A percentile compares a stretch with the other conserved stretches of the same genome.
These are phyloP conservation scores for Dillenia suffruticosa DNA, from an alignment of 164 flowering plant genomes.

Conservation along the genomic window DNA sequence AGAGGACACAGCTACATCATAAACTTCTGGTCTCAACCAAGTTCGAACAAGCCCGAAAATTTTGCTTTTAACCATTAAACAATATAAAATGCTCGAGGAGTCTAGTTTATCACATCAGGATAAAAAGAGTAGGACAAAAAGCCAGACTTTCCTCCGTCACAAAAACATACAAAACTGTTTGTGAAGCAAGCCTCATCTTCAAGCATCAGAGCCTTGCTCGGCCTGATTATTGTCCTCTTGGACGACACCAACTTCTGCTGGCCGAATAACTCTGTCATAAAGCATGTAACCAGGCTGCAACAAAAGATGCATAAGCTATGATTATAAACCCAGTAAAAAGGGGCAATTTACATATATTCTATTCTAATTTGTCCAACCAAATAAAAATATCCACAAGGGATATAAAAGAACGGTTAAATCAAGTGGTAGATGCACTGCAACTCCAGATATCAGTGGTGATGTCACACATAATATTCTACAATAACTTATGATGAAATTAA, in stretches of 20 bases:
- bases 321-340: not conserved
- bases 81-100: too few relatives aligned
- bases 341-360: not conserved
- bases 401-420: not conserved
- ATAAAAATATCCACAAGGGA: not conserved
- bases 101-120: too few relatives aligned
- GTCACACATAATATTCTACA: not conserved
- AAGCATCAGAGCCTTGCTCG: conserved; percentile 18
- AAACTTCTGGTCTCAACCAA: too few relatives aligned
- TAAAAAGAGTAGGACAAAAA: not conserved
- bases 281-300: conserved; percentile 78
- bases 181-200: conserved; percentile 4
- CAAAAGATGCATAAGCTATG: not conserved
- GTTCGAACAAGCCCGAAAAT: too few relatives aligned
- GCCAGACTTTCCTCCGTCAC: not conserved
- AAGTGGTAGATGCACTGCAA: not conserved
- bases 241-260: conserved; percentile 92
- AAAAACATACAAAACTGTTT: not conserved
- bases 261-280: conserved; percentile 70
- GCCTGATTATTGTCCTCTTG: conserved; percentile 18
- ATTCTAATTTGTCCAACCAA: not conserved
- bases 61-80: too few relatives aligned
- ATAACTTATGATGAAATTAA: not conserved
- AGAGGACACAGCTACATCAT: too few relatives aligned
- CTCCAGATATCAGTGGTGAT: not conserved